These are phyloP conservation scores for Euphorbia peplus DNA, from an alignment of 345 rosid genomes.

Conservation along the genomic window DNA sequence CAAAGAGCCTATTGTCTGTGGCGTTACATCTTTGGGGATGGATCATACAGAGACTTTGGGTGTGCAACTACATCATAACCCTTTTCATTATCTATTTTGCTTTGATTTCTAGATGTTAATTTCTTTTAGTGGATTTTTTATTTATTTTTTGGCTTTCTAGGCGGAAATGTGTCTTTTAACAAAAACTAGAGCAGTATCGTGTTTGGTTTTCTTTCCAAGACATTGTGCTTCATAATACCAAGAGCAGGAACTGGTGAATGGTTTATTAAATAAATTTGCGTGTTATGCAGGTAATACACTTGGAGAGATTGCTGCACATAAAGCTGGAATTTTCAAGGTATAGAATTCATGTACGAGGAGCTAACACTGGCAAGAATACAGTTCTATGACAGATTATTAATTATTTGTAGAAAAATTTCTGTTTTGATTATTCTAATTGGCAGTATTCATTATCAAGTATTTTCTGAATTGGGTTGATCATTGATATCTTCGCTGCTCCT, in stretches of 20 bases:
- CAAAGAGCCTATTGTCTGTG: constrained; percentile 78
- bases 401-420: constrained; percentile 22
- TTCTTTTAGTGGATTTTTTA: not conserved
- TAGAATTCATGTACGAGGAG: constrained; percentile 17
- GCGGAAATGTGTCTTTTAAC: not conserved
- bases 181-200: not conserved
- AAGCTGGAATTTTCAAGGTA: constrained; percentile 97
- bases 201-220: not conserved
- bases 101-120: not conserved
- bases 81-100: constrained; percentile 5
- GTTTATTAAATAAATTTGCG: constrained; percentile 12
- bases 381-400: constrained; percentile 16
- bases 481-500: constrained; percentile 52
- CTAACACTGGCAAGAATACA: constrained; percentile 18
- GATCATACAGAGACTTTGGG: constrained; percentile 80
- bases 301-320: constrained; percentile 69
- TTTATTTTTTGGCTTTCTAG: not conserved
- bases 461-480: constrained; percentile 50
- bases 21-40: constrained; percentile 81
- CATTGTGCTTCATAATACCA: not conserved
- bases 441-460: constrained; percentile 38
- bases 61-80: constrained; percentile 22
- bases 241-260: constrained; percentile 5
- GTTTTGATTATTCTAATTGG: constrained; percentile 24
- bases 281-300: constrained; percentile 62